Base-by-base conservation (phyloP, 2,329 filamentous ascomycete species). In the Fusarium verrucosum region DNA sequence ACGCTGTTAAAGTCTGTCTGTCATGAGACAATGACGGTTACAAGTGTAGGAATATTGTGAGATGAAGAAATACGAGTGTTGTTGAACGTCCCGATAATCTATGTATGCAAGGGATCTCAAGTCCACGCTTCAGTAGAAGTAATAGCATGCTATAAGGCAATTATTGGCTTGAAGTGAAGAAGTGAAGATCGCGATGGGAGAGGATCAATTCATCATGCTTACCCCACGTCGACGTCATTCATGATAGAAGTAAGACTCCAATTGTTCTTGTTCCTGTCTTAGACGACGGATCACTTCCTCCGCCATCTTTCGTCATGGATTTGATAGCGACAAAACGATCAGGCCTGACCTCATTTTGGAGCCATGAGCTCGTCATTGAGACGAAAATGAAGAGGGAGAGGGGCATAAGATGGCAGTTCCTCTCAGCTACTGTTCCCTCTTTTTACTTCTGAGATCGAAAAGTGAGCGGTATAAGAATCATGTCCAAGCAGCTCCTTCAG, bases 221-320 rank as follows among this genome's bases (percentile, higher is more conserved):
- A 66, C 63, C 50, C 62, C 63, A 61, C 63, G 63, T 67, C 63
- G 63, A 66, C 63, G 63, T 66, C 63, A 66, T 66, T 66, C 63
- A 66, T 66, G 53, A 59, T 30, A 40, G 32, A 55, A 36, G 41
- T 46, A 23, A 25, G 14, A 50, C 58, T 44, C 45, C 58, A 63
- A 62, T 58, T 47, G 47, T 40, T 42, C 25, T 40, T 10, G 26
- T n/a, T 28, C 47, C 10, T 63, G 52, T 40, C 43, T 33, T 61
- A 28, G 26, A 10, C 9, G 20, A 35, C 63, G 63, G 62, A 66
- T 55, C 30, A n/a, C 53, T 66, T 66, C 33, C 63, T 66, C 63
- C 62, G 63, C 36, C 9, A 2, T 22, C n/a, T 65, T 67, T 68
- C 64, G 64, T 67, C 64, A 67, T 67, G 36, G 64, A 65, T 13